phyloP scores from a whole-genome alignment of 2,329 filamentous ascomycete genomes.

The Sporothrix phasma region DNA sequence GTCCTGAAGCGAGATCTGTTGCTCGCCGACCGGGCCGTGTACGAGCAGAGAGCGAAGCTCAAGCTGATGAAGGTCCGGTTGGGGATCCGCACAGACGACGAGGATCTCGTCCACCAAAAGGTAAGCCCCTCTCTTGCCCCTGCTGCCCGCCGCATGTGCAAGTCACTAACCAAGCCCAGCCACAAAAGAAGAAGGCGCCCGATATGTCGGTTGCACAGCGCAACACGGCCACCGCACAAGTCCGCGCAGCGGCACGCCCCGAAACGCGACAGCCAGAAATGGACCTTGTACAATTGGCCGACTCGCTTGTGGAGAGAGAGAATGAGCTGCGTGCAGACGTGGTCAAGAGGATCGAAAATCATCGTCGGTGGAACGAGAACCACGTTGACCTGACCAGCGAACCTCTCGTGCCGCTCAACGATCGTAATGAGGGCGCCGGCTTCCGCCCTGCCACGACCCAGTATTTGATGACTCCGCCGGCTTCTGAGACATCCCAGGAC shows the following conservation, averaged over 20 bases:
- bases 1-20: constrained; percentile 67
- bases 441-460: constrained; percentile 66
- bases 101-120: constrained; percentile 91
- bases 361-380: constrained; percentile 83
- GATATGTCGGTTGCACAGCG: constrained; percentile 54
- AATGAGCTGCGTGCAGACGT: constrained; percentile 73
- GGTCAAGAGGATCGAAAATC: constrained; percentile 76
- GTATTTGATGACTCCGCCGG: constrained; percentile 57
- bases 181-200: constrained; percentile 60
- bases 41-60: constrained; percentile 70
- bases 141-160: not conserved
- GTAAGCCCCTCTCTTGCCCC: constrained; percentile 36
- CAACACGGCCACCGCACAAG: constrained; percentile 47
- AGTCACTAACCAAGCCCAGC: constrained; percentile 36
- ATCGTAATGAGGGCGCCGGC: constrained; percentile 48
- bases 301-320: constrained; percentile 71
- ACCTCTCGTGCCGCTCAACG: constrained; percentile 69
- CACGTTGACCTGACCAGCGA: constrained; percentile 81
- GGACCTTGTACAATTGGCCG: constrained; percentile 67
- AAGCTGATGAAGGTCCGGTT: constrained; percentile 84
- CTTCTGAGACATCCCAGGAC: constrained; percentile 43
- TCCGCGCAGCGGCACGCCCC: constrained; percentile 59
- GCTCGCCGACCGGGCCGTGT: constrained; percentile 64
- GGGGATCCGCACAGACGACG: constrained; percentile 84
- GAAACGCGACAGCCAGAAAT: constrained; percentile 62